phyloP scores from a whole-genome alignment of 306 rosid species.

The Castanea mollissima region DNA sequence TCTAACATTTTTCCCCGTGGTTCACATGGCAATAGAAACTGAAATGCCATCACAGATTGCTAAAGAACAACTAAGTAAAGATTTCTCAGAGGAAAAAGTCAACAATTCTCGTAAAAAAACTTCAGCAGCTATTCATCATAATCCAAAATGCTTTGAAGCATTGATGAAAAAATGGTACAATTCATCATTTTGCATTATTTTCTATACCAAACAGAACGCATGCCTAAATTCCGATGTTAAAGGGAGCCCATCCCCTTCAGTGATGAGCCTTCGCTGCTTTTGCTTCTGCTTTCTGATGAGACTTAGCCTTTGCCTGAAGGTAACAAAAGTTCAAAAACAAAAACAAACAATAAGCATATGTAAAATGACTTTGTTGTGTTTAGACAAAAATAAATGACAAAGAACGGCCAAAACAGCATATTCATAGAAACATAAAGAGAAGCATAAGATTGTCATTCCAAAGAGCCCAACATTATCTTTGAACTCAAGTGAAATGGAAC shows the following conservation, averaged over 20 bases:
- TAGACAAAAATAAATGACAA: no score
- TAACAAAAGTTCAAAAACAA: neutral
- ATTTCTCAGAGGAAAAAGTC: neutral
- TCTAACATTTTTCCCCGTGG: conserved; percentile 15
- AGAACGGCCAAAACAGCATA: no score
- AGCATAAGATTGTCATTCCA: neutral
- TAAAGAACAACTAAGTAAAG: conserved; percentile 10
- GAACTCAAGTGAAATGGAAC: neutral
- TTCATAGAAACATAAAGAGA: no score
- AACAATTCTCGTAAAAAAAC: conserved; percentile 10
- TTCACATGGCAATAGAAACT: conserved; percentile 28
- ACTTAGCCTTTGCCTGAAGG: conserved; percentile 81
- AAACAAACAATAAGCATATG: conserved; percentile 9
- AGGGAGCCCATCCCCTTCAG: conserved; percentile 40
- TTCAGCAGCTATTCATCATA: conserved; percentile 4
- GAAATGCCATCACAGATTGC: conserved; percentile 26
- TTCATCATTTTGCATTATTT: conserved; percentile 50
- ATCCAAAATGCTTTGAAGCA: conserved; percentile 23
- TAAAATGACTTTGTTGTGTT: neutral
- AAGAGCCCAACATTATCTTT: neutral
- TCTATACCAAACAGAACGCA: conserved; percentile 34
- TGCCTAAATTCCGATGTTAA: conserved; percentile 13
- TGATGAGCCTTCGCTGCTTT: conserved; percentile 71
- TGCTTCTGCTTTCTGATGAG: conserved; percentile 58
- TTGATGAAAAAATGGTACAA: conserved; percentile 33